Percentiles rank a stretch among this genome's conserved stretches.
These are phyloP conservation scores for Helotiales sp. DNA, from an alignment of 2,329 filamentous ascomycete species.

Conservation along the genomic window DNA sequence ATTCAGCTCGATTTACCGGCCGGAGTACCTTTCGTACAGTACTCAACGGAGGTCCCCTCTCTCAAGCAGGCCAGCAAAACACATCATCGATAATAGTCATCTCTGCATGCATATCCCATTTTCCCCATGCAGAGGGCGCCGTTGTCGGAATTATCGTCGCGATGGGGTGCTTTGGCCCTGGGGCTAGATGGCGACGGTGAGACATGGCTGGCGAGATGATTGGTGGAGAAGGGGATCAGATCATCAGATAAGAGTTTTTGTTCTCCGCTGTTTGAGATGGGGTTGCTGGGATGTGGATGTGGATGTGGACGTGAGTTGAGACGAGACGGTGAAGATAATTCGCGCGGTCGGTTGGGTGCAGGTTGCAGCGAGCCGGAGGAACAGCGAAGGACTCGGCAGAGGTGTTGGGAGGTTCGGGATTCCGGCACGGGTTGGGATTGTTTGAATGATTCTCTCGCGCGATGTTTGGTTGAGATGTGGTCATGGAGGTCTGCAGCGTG, in stretches of 20 bases:
- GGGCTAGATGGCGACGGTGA: too few relatives aligned
- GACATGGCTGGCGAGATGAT: too few relatives aligned
- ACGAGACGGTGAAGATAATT: too few relatives aligned
- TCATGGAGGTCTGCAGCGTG: background rate
- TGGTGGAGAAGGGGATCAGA: background rate
- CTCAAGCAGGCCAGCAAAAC: background rate
- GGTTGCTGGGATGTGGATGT: too few relatives aligned
- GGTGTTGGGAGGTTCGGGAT: too few relatives aligned
- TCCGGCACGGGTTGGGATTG: too few relatives aligned
- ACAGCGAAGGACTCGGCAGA: background rate
- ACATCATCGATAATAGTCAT: background rate
- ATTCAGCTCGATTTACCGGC: too few relatives aligned
- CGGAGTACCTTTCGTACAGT: too few relatives aligned
- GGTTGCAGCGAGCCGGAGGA: background rate
- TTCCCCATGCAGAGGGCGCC: background rate
- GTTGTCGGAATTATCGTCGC: background rate
- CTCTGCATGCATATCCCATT: background rate
- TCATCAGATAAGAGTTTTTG: background rate
- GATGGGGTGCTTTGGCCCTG: too few relatives aligned
- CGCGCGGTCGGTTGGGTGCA: background rate
- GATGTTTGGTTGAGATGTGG: background rate
- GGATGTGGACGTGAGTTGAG: background rate
- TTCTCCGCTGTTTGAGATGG: background rate
- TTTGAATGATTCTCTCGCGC: background rate
- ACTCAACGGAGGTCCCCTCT: background rate